Evolutionary conservation across 495 filamentous ascomycete genomes (phyloP), one percentile per base, ranked within the genome.

Genomic region (Neurospora africana): DNA sequence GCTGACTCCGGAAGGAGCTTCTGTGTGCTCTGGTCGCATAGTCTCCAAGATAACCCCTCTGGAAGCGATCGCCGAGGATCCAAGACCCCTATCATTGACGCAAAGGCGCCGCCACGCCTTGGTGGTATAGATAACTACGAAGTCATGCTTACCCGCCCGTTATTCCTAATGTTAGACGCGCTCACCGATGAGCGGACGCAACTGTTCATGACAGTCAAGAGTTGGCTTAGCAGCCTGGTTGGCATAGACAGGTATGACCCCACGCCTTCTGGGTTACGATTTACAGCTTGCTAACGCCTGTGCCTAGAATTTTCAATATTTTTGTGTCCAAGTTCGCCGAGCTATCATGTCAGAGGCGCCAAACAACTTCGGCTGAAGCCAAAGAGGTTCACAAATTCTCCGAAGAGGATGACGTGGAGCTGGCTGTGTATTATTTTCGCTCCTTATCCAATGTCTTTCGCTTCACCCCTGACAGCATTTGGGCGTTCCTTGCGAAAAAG

Each of bases 141-240:
- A 72, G 85, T 90, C 5, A 89, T 97, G 83, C 85, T 98, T 61
- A 90, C 91, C 8, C 87, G 93, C 21, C 95, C 95, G 1, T 79
- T 97, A 39, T 91, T 97, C 71, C 82, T 97, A 38, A 86, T 96
- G 72, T 84, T 98, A 40, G 95, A 98, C 79, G 86, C 91, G 13
- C 83, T 97, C 0, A 80, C 85, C 27, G 91, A 95, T 69, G 91
- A 91, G 74, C 87, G 87, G 33, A 89, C 88, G 13, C 92, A 94
- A 76, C 78, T 91, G 38, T 93, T 89, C 41, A 89, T 92, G 78
- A 90, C 90, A 70, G 88, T 92, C 27, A 89, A 91, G 73, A 88
- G 87, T 47, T 99, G 95, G 95, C 82, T 99, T 9, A 90, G 91
- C 75, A 92, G 87, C 65, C 82, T 96, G 21, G 82, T 90, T 65